Evolutionary conservation across 495 filamentous ascomycete genomes (phyloP).

Genomic region (Podospora fimiseda): DNA sequence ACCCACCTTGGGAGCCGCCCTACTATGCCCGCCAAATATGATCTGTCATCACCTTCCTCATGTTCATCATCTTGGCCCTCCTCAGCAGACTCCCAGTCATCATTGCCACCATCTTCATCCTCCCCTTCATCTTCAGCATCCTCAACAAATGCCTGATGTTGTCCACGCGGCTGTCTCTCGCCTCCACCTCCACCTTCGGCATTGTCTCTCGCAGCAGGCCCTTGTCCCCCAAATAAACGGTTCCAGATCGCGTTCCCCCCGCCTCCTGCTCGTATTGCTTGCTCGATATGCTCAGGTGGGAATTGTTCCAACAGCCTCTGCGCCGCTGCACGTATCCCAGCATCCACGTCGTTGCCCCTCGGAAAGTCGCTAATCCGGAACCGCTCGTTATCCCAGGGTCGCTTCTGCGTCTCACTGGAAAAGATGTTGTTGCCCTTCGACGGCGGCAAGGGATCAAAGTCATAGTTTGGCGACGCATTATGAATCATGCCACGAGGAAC

Average conservation of each 20-base stretch:
- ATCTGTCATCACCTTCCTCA: too few relatives aligned
- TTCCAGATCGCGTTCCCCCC: conserved; percentile 2
- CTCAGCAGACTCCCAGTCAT: conserved; percentile 4
- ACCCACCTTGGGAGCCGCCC: too few relatives aligned
- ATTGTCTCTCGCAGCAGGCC: background rate
- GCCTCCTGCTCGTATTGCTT: conserved; percentile 1
- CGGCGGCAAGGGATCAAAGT: conserved; percentile 68
- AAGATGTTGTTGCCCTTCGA: conserved; percentile 38
- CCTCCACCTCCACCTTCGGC: background rate
- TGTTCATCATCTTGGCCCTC: conserved; percentile 1
- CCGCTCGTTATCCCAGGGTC: conserved; percentile 22
- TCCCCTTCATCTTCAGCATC: conserved; percentile 6
- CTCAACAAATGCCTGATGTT: background rate
- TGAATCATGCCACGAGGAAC: conserved; percentile 50
- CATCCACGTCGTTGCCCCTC: background rate
- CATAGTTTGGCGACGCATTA: conserved; percentile 43
- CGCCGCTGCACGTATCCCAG: background rate
- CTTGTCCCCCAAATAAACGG: background rate
- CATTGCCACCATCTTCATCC: background rate
- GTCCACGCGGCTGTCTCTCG: background rate
- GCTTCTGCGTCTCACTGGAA: conserved; percentile 32
- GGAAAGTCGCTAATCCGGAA: background rate
- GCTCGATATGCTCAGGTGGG: conserved; percentile 2
- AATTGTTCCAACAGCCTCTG: background rate
- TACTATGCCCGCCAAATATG: too few relatives aligned